Base-by-base conservation (phyloP, 2,329 filamentous ascomycete genomes). In the Calycina marina region DNA sequence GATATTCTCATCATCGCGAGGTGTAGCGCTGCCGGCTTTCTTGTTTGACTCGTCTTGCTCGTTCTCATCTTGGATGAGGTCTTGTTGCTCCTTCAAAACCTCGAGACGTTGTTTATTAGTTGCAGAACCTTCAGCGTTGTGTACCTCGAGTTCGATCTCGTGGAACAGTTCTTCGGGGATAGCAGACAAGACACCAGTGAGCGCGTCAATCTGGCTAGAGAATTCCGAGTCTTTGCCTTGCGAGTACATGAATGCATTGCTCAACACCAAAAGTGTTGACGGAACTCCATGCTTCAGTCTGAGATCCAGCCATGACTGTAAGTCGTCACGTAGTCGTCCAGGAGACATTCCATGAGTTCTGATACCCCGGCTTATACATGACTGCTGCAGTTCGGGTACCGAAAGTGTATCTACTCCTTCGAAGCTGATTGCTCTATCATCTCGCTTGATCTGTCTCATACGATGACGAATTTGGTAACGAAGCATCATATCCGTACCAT, bases 41-140 rank as follows among this genome's bases (percentile, higher is more conserved):
- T 81, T 74, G 57, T 81, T 83, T 55, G 78, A 72, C 53, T 85
- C 71, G 50, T 82, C 81, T 61, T 98, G 88, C 62, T 90, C 72
- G 42, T 88, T 92, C 65, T 98, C 90, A 54, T 98, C 90, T 42
- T 93, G 78, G 37, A 98, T 98, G 41, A 98, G 73, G 55, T 94
- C 90, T 57, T 98, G 82, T 63, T 98, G 90, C 63, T 98, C 90
- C 69, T 85, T 92, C 53, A 98, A 70, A 11, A 98, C 90, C 63
- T 98, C 90, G 25, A 98, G 78, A 55, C 90, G 80, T 66, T 96
- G 90, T 69, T 92, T 94, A 72, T 98, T 98, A 44, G 90, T 98
- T 14, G 90, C 90, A 8, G 86, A 88, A 40, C 90, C 90, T 61
- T 98, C 90, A 30, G 88, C 86, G 40, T 78, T 93, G 67, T 94